phyloP scores from a whole-genome alignment of 1,284 basidiomycete genomes.

The Meripilus lineatus region DNA sequence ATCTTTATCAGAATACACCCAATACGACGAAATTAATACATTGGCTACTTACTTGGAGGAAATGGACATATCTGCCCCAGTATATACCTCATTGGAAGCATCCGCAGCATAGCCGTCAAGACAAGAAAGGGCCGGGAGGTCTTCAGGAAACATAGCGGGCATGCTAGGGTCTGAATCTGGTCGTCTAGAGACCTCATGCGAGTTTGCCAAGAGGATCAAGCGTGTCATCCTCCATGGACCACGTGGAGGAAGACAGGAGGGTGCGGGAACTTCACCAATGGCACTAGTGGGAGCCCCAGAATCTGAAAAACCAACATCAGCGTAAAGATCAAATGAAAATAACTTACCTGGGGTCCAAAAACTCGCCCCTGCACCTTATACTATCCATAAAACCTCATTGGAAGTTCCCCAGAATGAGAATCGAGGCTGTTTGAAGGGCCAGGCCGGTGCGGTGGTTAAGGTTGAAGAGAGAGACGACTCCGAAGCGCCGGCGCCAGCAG shows the following conservation, averaged over 20 bases:
- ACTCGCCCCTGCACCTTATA: no score
- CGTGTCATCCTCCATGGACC: constrained; percentile 9
- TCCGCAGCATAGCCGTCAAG: not conserved
- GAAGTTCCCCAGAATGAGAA: no score
- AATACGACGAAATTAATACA: constrained; percentile 8
- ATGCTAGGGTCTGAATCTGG: constrained; percentile 7
- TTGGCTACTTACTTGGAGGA: not conserved
- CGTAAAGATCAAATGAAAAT: no score
- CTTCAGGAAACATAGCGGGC: not conserved
- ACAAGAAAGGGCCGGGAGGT: not conserved
- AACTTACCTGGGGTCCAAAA: no score
- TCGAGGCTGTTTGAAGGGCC: no score
- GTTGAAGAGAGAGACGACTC: no score
- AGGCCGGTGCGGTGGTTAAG: no score
- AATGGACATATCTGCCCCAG: constrained; percentile 3
- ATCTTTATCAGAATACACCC: constrained; percentile 21
- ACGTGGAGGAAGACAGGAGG: constrained; percentile 8
- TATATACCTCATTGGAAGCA: constrained; percentile 6
- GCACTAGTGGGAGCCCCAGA: no score
- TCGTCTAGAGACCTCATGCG: constrained; percentile 8
- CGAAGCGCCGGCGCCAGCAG: no score
- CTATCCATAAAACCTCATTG: no score
- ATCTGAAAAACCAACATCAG: no score
- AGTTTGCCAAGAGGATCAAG: constrained; percentile 10
- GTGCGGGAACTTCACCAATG: no score